phyloP scores from a whole-genome alignment of 306 rosid genomes.

The Hippophae gyantsensis region DNA sequence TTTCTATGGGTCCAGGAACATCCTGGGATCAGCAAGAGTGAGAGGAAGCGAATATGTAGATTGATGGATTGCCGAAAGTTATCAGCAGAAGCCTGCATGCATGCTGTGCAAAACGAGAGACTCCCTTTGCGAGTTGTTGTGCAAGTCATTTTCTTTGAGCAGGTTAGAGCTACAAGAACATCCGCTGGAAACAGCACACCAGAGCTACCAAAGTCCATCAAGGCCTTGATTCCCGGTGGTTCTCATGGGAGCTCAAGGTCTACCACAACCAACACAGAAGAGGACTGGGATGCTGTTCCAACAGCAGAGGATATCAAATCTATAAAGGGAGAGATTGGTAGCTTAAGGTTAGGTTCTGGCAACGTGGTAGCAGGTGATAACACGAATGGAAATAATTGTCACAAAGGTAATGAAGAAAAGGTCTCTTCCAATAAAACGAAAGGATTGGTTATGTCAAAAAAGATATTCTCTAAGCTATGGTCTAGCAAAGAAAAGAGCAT shows the following conservation, averaged over 20 bases:
- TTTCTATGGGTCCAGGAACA: conserved; percentile 55
- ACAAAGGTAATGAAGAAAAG: conserved; percentile 36
- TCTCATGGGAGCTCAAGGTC: conserved; percentile 87
- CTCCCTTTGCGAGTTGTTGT: conserved; percentile 78
- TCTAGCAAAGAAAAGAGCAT: conserved; percentile 62
- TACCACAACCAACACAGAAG: conserved; percentile 69
- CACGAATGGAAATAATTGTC: conserved; percentile 21
- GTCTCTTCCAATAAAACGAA: conserved; percentile 49
- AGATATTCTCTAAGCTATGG: conserved; percentile 83
- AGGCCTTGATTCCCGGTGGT: conserved; percentile 54
- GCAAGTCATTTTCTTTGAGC: conserved; percentile 92
- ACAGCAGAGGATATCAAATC: conserved; percentile 60
- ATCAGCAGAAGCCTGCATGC: conserved; percentile 86
- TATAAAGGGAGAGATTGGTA: conserved; percentile 56
- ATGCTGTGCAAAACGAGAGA: conserved; percentile 86
- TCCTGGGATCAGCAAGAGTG: conserved; percentile 80
- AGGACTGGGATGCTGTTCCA: conserved; percentile 72
- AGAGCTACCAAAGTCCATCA: conserved; percentile 51
- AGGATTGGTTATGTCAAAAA: conserved; percentile 53
- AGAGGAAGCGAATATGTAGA: conserved; percentile 70
- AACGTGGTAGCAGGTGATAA: conserved; percentile 2
- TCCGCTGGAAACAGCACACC: conserved; percentile 55
- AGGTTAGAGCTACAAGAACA: conserved; percentile 49
- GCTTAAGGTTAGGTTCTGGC: conserved; percentile 29
- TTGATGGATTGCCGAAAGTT: conserved; percentile 87